phyloP scores from a whole-genome alignment of 805 yeast genomes.

The Lipomyces kockii region DNA sequence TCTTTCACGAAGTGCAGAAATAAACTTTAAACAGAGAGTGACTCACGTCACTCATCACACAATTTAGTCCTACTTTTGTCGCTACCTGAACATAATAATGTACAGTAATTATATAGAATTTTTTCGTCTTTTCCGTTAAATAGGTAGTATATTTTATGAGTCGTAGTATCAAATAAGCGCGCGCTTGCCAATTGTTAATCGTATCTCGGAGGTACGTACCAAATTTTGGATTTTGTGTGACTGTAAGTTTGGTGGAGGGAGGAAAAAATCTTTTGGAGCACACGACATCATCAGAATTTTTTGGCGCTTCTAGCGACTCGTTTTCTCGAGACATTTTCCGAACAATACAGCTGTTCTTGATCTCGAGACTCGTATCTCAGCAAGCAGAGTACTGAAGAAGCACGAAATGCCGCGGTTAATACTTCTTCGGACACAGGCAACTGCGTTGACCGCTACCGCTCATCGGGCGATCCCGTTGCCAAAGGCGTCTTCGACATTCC shows the following conservation, averaged over 20 bases:
- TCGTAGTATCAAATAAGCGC: background rate
- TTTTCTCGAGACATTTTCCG: background rate
- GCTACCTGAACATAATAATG: too few species aligned
- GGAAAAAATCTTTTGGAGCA: background rate
- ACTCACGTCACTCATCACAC: background rate
- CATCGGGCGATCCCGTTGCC: background rate
- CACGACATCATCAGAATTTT: slow-evolving; percentile 1
- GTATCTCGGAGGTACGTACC: background rate
- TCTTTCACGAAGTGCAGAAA: too few species aligned
- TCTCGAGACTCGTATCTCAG: background rate
- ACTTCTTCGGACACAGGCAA: slow-evolving; percentile 8
- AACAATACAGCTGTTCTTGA: background rate
- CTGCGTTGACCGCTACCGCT: background rate
- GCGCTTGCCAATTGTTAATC: background rate
- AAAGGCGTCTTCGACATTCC: background rate
- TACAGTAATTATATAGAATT: background rate
- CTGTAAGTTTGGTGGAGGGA: background rate
- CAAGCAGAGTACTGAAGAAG: background rate
- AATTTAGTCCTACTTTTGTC: background rate
- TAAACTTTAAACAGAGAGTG: background rate
- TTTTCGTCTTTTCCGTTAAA: background rate
- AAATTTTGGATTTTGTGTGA: background rate
- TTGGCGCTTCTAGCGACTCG: background rate
- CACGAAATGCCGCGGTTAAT: slow-evolving; percentile 5
- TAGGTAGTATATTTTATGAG: too few species aligned